Evolutionary conservation across 768 basidiomycete species (phyloP).

Genomic region (Phaffia tasmanica): DNA sequence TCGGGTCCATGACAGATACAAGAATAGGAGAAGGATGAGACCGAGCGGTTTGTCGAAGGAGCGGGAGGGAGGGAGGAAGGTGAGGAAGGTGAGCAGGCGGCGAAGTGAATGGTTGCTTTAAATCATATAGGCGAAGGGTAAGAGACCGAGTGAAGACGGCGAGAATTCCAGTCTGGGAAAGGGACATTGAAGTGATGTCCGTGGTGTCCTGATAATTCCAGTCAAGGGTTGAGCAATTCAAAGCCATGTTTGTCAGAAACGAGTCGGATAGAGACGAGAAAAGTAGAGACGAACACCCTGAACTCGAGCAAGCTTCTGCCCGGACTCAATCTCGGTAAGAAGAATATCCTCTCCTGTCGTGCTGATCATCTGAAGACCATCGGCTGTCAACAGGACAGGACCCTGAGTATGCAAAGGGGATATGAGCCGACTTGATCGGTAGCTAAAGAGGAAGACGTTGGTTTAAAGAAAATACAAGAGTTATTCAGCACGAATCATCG

Average conservation of each 20-base stretch:
- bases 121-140: conserved; percentile 47
- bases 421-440: conserved; percentile 26
- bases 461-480: neutral
- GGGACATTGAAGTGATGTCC: conserved; percentile 67
- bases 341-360: conserved; percentile 78
- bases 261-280: conserved; percentile 3
- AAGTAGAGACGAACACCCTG: conserved; percentile 52
- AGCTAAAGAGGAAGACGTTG: conserved; percentile 13
- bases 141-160: conserved; percentile 70
- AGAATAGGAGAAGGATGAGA: conserved; percentile 93
- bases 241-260: conserved; percentile 12
- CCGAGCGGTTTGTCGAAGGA: conserved; percentile 55
- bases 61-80: conserved; percentile 47
- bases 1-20: conserved; percentile 50
- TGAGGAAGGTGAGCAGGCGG: conserved; percentile 34
- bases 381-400: conserved; percentile 63
- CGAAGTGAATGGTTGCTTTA: conserved; percentile 33
- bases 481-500: neutral
- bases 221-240: neutral
- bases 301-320: conserved; percentile 67
- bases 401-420: conserved; percentile 76
- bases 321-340: conserved; percentile 65
- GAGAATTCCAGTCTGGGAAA: conserved; percentile 56
- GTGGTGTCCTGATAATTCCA: conserved; percentile 58
- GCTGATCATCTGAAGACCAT: conserved; percentile 69